Percentiles rank a stretch among this genome's conserved stretches.
Conservation (phyloP, 306 rosid species). For the apple (Malus domestica) region DNA sequence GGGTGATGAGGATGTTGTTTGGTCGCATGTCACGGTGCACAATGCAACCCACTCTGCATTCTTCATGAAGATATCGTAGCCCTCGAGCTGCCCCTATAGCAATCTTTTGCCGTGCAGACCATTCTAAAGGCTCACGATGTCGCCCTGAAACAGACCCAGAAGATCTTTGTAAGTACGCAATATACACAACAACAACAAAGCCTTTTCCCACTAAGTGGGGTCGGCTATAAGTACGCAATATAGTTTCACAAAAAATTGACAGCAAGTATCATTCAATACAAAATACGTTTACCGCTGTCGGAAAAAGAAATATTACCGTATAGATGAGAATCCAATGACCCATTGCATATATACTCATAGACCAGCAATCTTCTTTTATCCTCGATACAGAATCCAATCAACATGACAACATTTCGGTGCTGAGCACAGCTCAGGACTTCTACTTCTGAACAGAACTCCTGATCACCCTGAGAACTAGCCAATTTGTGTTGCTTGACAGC, state of each 20-base stretch:
- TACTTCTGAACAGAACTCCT: conserved; percentile 92
- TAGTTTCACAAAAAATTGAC: not conserved
- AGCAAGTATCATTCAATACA: not conserved
- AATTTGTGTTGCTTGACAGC: conserved; percentile 98
- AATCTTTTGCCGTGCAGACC: conserved; percentile 89
- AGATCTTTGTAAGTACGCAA: conserved; percentile 19
- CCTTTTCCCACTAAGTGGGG: no score
- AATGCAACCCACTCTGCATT: conserved; percentile 97
- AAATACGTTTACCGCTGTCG: not conserved
- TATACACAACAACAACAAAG: not conserved
- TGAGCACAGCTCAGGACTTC: conserved; percentile 99
- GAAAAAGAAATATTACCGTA: conserved; percentile 50
- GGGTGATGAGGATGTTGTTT: conserved; percentile 95
- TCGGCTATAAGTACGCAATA: conserved; percentile 12
- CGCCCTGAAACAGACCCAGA: conserved; percentile 47
- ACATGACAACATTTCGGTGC: conserved; percentile 95
- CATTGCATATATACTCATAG: conserved; percentile 95
- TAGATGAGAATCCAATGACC: conserved; percentile 91
- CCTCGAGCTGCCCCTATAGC: conserved; percentile 99
- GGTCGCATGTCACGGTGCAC: conserved; percentile 99
- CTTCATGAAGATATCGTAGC: conserved; percentile 94
- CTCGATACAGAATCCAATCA: conserved; percentile 96
- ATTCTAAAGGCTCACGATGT: conserved; percentile 60
- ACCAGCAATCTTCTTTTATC: conserved; percentile 87
- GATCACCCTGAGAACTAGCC: conserved; percentile 98